Conservation (phyloP, 495 filamentous ascomycete species). For the Hypoxylon trugodes region DNA sequence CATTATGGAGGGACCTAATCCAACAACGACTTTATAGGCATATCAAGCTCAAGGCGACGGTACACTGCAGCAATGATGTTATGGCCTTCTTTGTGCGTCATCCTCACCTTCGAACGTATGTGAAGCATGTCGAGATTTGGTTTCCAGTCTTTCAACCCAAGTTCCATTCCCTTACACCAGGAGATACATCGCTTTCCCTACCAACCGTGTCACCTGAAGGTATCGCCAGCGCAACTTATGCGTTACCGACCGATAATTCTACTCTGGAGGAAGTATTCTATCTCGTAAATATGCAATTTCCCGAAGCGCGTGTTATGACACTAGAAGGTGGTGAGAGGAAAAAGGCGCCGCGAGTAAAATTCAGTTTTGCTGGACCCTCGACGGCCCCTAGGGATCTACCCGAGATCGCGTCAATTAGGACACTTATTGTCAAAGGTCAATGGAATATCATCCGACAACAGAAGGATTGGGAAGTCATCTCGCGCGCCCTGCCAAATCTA, state of each 20-base stretch:
- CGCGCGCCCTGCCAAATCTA: slow-evolving; percentile 67
- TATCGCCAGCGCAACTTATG: slow-evolving; percentile 60
- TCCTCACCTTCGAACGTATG: slow-evolving; percentile 66
- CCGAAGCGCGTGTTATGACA: slow-evolving; percentile 70
- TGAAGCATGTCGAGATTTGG: slow-evolving; percentile 78
- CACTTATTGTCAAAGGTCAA: slow-evolving; percentile 74
- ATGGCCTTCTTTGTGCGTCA: slow-evolving; percentile 65
- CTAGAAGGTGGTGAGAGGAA: slow-evolving; percentile 78
- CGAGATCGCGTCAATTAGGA: slow-evolving; percentile 57
- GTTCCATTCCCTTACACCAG: slow-evolving; percentile 47
- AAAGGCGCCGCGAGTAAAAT: slow-evolving; percentile 70
- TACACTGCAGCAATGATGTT: slow-evolving; percentile 62
- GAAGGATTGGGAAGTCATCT: slow-evolving; percentile 68
- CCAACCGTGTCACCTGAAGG: slow-evolving; percentile 58
- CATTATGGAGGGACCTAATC: slow-evolving; percentile 68
- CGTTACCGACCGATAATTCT: slow-evolving; percentile 67
- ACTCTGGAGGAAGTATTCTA: slow-evolving; percentile 72
- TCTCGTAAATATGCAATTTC: slow-evolving; percentile 64
- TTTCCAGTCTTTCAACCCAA: slow-evolving; percentile 73
- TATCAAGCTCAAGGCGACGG: slow-evolving; percentile 76
- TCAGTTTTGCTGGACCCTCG: slow-evolving; percentile 52
- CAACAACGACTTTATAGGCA: slow-evolving; percentile 76
- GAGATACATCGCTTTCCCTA: slow-evolving; percentile 50
- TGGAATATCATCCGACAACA: slow-evolving; percentile 78
- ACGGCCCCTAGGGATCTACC: slow-evolving; percentile 50